Evolutionary conservation across 371 early-diverging fungal genomes (phyloP), one percentile per base, ranked within the genome.

Genomic region (Agmasoma carcini): DNA sequence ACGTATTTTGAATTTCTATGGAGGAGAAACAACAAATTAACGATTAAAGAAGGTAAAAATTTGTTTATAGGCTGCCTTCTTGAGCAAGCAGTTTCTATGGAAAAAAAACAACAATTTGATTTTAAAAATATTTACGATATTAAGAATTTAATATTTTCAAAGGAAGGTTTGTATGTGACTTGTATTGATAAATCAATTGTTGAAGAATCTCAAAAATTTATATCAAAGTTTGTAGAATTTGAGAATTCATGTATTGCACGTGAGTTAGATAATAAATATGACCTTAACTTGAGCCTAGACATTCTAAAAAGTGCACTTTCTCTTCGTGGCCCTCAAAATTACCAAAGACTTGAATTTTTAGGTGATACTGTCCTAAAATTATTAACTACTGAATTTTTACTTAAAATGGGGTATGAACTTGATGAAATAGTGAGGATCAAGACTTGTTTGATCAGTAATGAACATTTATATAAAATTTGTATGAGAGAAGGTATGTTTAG

Each of bases 301-400:
- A 15, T 15, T 5, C 7, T 20, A 48, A 23, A 5, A 1, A 49
- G 22, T 3, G 15, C 48, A 19, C 15, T 33, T 4, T 15, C 37
- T 45, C 19, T 5, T 1, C 17, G 14, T 11, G 48, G 15, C 26
- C 1, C 12, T 52, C 9, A 49, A 60, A 78, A 86, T 61, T 94
- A 92, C 63, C 89, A 94, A 72, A 82, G 93, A 2, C 75, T 94
- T 0, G 93, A 94, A 72, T 83, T 84, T 4, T 72, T 92, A 0
- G 94, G 94, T 1, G 94, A 94, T 66, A 80, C 84, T 4, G 82
- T 88, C 55, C 76, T 94, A n/a, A 92, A 91, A 70, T 80, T 85
- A 52, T 72, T 83, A 23, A 76, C 80, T 0, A 80, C 84, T 23
- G 53, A 51, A 26, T 59, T 37, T 55, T 43, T 62, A 19, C 43